Conservation (phyloP, 2,329 filamentous ascomycete genomes). For the Pseudonectria buxi region DNA sequence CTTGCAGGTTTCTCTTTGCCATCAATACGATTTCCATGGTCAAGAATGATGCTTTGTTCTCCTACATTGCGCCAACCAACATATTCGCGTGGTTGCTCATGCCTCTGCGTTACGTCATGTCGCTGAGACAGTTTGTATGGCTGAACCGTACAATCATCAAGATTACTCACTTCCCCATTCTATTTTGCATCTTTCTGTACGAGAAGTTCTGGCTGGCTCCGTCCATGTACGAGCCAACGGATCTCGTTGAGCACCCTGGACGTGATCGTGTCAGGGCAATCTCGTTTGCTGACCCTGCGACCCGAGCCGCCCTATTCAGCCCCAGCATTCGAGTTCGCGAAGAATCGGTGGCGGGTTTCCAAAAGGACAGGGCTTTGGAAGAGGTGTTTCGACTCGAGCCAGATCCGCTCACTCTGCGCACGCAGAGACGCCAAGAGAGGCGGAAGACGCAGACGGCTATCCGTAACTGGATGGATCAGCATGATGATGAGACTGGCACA, state of each 20-base stretch:
- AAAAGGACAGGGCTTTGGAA: conserved; percentile 83
- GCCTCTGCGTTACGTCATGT: conserved; percentile 72
- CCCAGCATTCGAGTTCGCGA: conserved; percentile 67
- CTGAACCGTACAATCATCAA: conserved; percentile 91
- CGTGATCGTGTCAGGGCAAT: conserved; percentile 43
- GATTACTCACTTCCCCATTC: conserved; percentile 76
- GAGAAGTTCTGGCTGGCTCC: conserved; percentile 73
- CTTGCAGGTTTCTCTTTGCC: conserved; percentile 69
- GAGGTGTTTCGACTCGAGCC: conserved; percentile 80
- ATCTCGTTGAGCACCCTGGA: conserved; percentile 69
- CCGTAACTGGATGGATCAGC: conserved; percentile 81
- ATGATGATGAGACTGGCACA: conserved; percentile 47
- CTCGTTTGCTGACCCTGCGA: conserved; percentile 51
- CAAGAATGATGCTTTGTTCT: conserved; percentile 94
- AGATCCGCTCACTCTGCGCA: conserved; percentile 54
- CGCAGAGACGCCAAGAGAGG: conserved; percentile 55
- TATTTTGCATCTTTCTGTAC: conserved; percentile 82
- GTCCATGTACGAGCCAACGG: conserved; percentile 72
- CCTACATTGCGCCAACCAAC: conserved; percentile 86
- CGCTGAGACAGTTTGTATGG: conserved; percentile 73
- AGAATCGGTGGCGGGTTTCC: conserved; percentile 79
- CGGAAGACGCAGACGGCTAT: conserved; percentile 76
- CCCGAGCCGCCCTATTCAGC: conserved; percentile 61
- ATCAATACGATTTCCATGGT: conserved; percentile 98
- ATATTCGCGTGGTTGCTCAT: conserved; percentile 86